Evolutionary conservation across 257 asterid genomes (phyloP), one percentile per base, ranked within the genome.

Genomic region (Misopates orontium): DNA sequence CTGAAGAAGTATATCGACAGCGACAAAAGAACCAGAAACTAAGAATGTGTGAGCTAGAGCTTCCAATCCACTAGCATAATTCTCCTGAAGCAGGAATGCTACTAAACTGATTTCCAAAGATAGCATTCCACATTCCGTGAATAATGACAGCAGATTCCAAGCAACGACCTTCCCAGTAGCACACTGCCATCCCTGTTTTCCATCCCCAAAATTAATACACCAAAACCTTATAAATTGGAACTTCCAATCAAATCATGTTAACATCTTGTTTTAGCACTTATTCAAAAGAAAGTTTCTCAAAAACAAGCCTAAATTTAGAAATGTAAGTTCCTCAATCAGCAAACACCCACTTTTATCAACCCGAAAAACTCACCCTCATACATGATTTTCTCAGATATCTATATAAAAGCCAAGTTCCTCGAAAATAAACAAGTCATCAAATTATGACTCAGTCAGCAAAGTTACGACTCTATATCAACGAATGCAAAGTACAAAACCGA

Each of bases 121-220:
- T 28, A 90, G 78, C 91, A 93, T 83, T 58, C 83, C 90, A 41
- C 87, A 82, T 69, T 84, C 83, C 19, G 95, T 84, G 66, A 79
- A 75, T 55, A 93, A 59, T 7, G 98, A 87, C 77, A 93, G 72
- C 39, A 90, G 73, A 73, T 88, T 87, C 97, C 97, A 93, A 60
- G 88, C 75, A 72, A 76, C 73, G 17, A 75, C 82, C 84, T 78
- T 92, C 70, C 78, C 96, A 69, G 89, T 81, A 24, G 74, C 68
- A 74, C 98, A 93, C 64, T 86, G 91, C 98, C 98, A 93, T 70
- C 77, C 94, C 97, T 93, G 84, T 59, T 69, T 63, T 69, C 48
- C 39, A 52, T 28, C 25, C 49, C 55, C 52, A 8, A 10, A 51
- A 68, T 49, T 44, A 79, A 45, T 48, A 10, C 42, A 48, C 13